Percentiles rank a stretch among this genome's conserved stretches.
Evolutionary conservation across 2,329 filamentous ascomycete genomes (phyloP).

Genomic region (Gremmenia infestans): DNA sequence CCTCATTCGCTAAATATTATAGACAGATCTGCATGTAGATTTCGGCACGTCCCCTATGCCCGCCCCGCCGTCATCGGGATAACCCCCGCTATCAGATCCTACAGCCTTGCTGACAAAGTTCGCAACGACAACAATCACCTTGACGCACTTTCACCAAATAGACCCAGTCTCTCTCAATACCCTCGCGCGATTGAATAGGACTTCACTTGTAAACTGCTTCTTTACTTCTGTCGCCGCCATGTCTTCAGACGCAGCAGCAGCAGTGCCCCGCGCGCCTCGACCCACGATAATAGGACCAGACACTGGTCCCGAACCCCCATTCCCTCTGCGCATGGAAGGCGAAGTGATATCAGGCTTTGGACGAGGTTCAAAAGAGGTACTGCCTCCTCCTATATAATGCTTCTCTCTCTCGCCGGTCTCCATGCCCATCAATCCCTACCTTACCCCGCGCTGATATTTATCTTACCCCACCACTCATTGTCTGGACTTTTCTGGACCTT

Average conservation of each 20-base stretch:
- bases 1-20: background rate
- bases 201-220: background rate
- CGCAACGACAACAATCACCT: too few relatives aligned
- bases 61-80: background rate
- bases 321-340: constrained; percentile 77
- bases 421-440: background rate
- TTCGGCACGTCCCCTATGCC: too few relatives aligned
- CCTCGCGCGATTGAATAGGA: too few relatives aligned
- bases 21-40: background rate
- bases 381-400: background rate
- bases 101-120: background rate
- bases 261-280: constrained; percentile 37
- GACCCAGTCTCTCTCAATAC: too few relatives aligned
- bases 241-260: constrained; percentile 6
- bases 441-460: background rate
- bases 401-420: constrained; percentile 22
- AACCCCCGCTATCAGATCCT: background rate
- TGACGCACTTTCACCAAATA: too few relatives aligned
- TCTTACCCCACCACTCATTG: background rate
- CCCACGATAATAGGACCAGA: constrained; percentile 70
- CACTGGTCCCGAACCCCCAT: constrained; percentile 69
- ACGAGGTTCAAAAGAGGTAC: constrained; percentile 83
- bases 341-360: constrained; percentile 91
- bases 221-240: constrained; percentile 2
- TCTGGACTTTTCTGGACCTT: background rate